Evolutionary conservation across 1,284 basidiomycete genomes (phyloP), one percentile per base, ranked within the genome.

Genomic region (Apiotrichum sp.): DNA sequence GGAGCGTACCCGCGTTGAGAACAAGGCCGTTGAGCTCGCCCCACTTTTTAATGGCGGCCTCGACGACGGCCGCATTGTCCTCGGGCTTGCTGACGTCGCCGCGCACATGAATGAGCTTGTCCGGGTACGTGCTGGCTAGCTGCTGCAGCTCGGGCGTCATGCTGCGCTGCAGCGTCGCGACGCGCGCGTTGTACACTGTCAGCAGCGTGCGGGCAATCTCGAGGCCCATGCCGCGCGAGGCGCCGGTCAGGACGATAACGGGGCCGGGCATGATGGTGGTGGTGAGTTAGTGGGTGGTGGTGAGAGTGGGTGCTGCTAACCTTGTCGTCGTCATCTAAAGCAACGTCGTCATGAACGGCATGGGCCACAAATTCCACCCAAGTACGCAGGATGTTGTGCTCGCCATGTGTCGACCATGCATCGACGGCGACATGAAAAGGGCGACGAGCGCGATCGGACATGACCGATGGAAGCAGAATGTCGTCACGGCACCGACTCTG

Each of bases 121-220:
- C 67, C 5, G 70, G 64, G 57, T 71, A 72, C 45, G 68, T 45
- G 0, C 61, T 31, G 1, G 66, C 65, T 11, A 80, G 69, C 0
- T 63, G 55, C 5, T 66, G 36, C 7, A 82, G 75, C 51, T 75
- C 77, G 3, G 70, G 53, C 1, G 80, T 63, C 6, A 76, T 52
- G 3, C 78, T 74, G 14, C 81, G 74, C n/a, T 78, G 79, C 46
- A 82, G 62, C 0, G 80, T 73, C 14, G 80, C 74, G 38, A 82
- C 77, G 38, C 74, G 70, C 14, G 71, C 68, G n/a, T 67, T 65
- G 66, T 71, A 71, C 22, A 55, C 67, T 16, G 61, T 41, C 4
- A 81, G 69, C 6, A 81, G 74, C 34, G 74, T 66, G 4, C 58
- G 63, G 31, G 79, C 73, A 47, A 78, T 73, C 1, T 77, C 74